Conservation (phyloP, 768 basidiomycete species). For the Xerocomus brunneocitrinus region DNA sequence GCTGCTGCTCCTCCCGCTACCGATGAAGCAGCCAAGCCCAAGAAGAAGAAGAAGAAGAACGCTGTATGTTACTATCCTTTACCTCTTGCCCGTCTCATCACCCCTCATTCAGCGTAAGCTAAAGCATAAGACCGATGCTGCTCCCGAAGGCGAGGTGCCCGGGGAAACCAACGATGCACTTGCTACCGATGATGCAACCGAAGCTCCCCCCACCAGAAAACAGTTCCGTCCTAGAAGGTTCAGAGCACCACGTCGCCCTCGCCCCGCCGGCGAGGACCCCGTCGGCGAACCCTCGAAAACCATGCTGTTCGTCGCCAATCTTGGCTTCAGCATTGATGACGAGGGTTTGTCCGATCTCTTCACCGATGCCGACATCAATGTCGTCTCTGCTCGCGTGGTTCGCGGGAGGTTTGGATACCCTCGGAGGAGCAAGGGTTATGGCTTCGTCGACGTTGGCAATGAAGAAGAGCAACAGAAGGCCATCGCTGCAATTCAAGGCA, state of each 20-base stretch:
- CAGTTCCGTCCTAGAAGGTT: constrained; percentile 56
- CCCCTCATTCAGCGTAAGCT: constrained; percentile 49
- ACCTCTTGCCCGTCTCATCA: constrained; percentile 7
- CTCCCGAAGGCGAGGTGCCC: constrained; percentile 30
- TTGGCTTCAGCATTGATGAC: constrained; percentile 91
- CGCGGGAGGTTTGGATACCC: constrained; percentile 78
- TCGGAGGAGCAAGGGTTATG: constrained; percentile 92
- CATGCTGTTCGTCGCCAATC: constrained; percentile 95
- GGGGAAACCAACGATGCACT: constrained; percentile 29
- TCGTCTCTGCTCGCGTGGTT: constrained; percentile 86
- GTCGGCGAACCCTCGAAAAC: constrained; percentile 84
- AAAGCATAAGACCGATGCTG: constrained; percentile 33
- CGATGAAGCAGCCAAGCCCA: constrained; percentile 59
- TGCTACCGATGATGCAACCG: constrained; percentile 36
- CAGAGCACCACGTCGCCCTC: constrained; percentile 53
- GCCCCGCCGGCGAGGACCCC: constrained; percentile 79
- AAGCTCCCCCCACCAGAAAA: constrained; percentile 30
- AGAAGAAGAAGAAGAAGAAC: constrained; percentile 78
- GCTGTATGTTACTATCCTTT: constrained; percentile 35
- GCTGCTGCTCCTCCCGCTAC: constrained; percentile 45
- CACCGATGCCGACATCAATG: constrained; percentile 77
- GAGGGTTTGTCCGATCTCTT: constrained; percentile 76
- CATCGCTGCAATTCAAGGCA: constrained; percentile 80
- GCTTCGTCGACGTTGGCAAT: constrained; percentile 91
- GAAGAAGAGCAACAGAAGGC: constrained; percentile 92